phyloP scores from a whole-genome alignment of 345 rosid genomes.

The Arabidopsis thaliana region TAIR10.1 NC_003074.8:5741501-5742000 shows the following conservation, averaged over 20 bases:
- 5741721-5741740: conserved; percentile 74
- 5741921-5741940: conserved; percentile 26
- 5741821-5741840: conserved; percentile 53
- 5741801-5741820: conserved; percentile 56
- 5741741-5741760: conserved; percentile 80
- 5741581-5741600: conserved; percentile 93
- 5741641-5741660: conserved; percentile 21
- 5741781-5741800: conserved; percentile 61
- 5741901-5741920: conserved; percentile 11
- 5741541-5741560: conserved; percentile 98
- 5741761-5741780: conserved; percentile 89
- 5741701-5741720: conserved; percentile 92
- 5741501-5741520: conserved; percentile 80
- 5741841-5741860: conserved; percentile 45
- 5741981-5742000: too few relatives aligned
- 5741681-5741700: conserved; percentile 91
- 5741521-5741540: conserved; percentile 86
- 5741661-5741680: conserved; percentile 89
- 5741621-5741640: conserved; percentile 6
- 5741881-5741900: not conserved
- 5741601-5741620: conserved; percentile 29
- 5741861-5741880: conserved; percentile 12
- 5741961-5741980: not conserved
- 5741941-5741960: conserved; percentile 2
- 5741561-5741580: conserved; percentile 99